Evolutionary conservation across 257 asterid genomes (phyloP).

Genomic region (Agastache rugosa): DNA sequence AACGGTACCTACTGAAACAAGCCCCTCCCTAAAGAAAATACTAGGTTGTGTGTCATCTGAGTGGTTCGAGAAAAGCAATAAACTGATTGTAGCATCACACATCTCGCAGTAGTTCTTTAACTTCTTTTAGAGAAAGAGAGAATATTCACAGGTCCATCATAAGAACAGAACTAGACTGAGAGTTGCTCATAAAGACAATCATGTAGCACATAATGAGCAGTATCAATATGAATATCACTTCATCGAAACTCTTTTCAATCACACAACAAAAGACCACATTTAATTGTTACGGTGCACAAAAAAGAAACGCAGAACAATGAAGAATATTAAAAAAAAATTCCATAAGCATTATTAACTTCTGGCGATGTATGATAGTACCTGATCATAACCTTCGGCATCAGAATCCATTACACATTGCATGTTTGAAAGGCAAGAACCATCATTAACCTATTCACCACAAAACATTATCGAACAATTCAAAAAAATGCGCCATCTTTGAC

Average conservation of each 20-base stretch:
- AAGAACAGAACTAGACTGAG: neutral
- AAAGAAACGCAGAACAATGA: constrained; percentile 5
- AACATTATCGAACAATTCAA: constrained; percentile 20
- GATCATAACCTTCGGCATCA: constrained; percentile 89
- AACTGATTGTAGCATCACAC: neutral
- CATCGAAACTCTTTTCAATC: constrained; percentile 4
- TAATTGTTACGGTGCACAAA: constrained; percentile 4
- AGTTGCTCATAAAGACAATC: neutral
- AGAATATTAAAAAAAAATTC: neutral
- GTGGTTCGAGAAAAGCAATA: neutral
- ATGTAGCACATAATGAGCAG: neutral
- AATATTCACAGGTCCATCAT: neutral
- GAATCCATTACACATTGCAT: constrained; percentile 94
- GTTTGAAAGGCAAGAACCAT: constrained; percentile 95
- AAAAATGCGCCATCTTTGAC: constrained; percentile 19
- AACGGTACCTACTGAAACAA: neutral
- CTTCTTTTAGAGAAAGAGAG: neutral
- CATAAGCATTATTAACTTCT: constrained; percentile 26
- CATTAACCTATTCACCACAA: constrained; percentile 74
- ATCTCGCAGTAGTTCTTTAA: neutral
- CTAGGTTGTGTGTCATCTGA: neutral
- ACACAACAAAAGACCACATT: neutral
- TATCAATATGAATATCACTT: neutral
- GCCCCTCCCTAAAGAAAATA: neutral
- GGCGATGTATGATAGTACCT: constrained; percentile 51